Base-by-base conservation (phyloP, 331 rosid genomes). In the Cucumis variabilis region DNA sequence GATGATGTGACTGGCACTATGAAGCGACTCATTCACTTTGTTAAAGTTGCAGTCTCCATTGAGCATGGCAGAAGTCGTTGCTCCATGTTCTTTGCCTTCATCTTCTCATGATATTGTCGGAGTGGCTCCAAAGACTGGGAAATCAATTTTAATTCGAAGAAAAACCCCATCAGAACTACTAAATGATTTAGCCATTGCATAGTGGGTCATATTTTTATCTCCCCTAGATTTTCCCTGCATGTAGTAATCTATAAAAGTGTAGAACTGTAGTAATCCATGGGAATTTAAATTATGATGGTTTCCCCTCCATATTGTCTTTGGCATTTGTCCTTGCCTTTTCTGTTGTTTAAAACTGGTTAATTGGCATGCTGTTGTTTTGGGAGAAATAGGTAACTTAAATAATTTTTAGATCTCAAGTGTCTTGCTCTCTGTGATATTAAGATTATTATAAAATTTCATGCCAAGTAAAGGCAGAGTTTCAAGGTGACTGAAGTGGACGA, bases 121-220 rank as follows among this genome's bases (percentile, higher is more conserved):
- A 58, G 96, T 90, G 72, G 87, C 90, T 83, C 48, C 88, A 25
- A 93, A 90, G 75, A 89, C 84, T 87, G 92, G 90, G n/a, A 28
- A 93, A 7, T 75, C 87, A 86, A 89, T 25, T 51, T 75, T 86
- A 86, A 89, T 30, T 51, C 95, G 92, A 86, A 91, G 95, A 92
- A 95, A 96, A 90, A 95, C 99, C 9, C 98, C 98, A 25, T 96
- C 96, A 0, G 94, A 96, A 90, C 94, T 97, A 78, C n/a, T n/a
- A 53, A 25, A 77, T 33, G 28, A 33, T n/a, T 79, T 84, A 68
- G 85, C 44, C 30, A 3, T 72, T 12, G 77, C 37, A 11, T 80
- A 55, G 10, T 1, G 2, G 2, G 2, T 37, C 46, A 70, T 51
- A 27, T 24, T 58, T 6, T 63, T 60, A 62, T 84, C 24, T 53